Evolutionary conservation across 495 filamentous ascomycete genomes (phyloP), one percentile per base, ranked within the genome.

Genomic region (Trichoderma asperelloides): DNA sequence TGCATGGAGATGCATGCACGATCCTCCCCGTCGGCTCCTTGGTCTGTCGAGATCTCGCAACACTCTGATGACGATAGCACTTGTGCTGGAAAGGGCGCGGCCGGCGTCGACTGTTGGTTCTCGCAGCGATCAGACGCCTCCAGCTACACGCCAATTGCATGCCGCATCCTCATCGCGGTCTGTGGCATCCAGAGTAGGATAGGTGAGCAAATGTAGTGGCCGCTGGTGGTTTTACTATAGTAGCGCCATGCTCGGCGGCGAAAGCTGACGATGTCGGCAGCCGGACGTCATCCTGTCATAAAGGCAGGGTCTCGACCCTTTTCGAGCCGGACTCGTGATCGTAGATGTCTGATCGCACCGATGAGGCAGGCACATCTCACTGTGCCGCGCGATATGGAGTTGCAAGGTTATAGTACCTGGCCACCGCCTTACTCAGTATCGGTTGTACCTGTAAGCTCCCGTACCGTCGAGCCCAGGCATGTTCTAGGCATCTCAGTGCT

Each of bases 321-420:
- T 30, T 18, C 23, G 27, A 3, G 15, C 49, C 16, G 15, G 55
- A 11, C 55, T 60, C 55, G 55, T 60, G 23, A 60, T 60, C 55
- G 55, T 25, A 60, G 55, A 60, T 60, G 55, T 47, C 43, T 60
- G 27, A 60, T 60, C 55, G 55, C 27, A 27, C 55, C 55, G 55
- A 60, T 60, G 55, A 60, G 55, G 21, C 55, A 60, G 55, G 55
- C 55, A 30, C 55, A 60, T 60, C 55, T 30, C 27, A 60, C 55
- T 25, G 27, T 30, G 27, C 55, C 27, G 55, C n/a, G 27, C 55
- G 23, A 60, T n/a, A 51, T 51, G 47, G 47, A 51, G 47, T n/a
- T 7, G 47, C 47, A 51, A 51, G 47, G 47, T 51, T 21, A 6
- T n/a, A 23, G 41, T 16, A 2, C 18, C 18, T 9, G 18, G 21